Base-by-base conservation (phyloP, 2,329 filamentous ascomycete species). In the Colletotrichum sp. region DNA sequence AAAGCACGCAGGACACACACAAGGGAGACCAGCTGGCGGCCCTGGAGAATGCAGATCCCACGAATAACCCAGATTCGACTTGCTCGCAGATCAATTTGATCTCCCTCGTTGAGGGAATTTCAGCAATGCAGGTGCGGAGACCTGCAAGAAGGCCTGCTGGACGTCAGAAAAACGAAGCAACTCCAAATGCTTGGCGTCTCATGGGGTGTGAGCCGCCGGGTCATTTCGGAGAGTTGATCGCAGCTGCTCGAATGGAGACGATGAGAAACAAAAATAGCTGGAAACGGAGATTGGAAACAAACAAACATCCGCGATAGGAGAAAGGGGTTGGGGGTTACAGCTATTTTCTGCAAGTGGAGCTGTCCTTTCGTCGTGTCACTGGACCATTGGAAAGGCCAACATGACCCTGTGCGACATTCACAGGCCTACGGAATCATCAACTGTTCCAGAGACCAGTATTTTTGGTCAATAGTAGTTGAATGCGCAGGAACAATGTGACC, bases 141-240 rank as follows among this genome's bases (percentile, higher is more conserved):
- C 32, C n/a, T 32, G 59, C 59, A 16, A 62, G 28, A 63, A 62
- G 28, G 10, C 18, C 26, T n/a, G 59, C 18, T 62, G 59, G 28
- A 32, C 59, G 59, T 24, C 6, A 63, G n/a, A 22, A 34, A 36
- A 63, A 18, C n/a, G 59, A 63, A 36, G 59, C 30, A 69, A 48
- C 34, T 60, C 48, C 48, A 34, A 13, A 68, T 55, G 39, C 70
- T 75, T 75, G 64, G 73, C 73, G 64, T 69, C 64, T 75, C 70
- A 68, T 64, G 70, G 57, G 48, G 59, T 68, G 22, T 68, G 69
- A 75, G 55, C 63, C 36, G 34, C 30, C 18, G 44, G 57, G 52
- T 67, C 55, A 52, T 68, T 59, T 64, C 59, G 34, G 39, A 48
- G 57, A 57, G 30, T 13, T 30, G 34, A 64, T 57, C 36, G 68